Evolutionary conservation across 768 basidiomycete species (phyloP), one percentile per base, ranked within the genome.

Genomic region (Rhodotorula taiwanensis): DNA sequence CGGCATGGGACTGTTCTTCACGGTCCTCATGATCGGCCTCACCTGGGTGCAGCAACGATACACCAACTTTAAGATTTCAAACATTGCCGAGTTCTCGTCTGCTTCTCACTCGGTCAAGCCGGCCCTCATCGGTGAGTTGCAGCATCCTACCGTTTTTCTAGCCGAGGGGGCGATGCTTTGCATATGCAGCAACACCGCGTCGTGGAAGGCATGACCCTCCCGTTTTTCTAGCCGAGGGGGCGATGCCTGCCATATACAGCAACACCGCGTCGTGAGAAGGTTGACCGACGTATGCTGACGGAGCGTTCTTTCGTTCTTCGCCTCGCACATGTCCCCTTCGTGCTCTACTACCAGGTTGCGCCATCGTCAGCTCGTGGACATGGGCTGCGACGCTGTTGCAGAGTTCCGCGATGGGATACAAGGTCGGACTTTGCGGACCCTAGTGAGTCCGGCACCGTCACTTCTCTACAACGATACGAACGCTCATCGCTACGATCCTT

Each of bases 21-120:
- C 86, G 68, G 85, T 77, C 14, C 84, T 90, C 72, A 89, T 89
- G 88, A 20, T 89, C 31, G 73, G 80, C 52, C 72, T 94, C 66
- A 91, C 89, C 13, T 84, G 84, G 43, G 75, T 94, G 45, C 91
- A 94, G 77, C 78, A 84, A 50, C 83, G 89, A 43, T 94, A 93
- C 73, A 93, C 91, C 4, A 34, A 20, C n/a, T 51, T 31, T 43
- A 58, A 58, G 28, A 51, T 31, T 0, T 27, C 33, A 0, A 41
- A 80, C 63, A 83, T 88, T 2, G 88, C 93, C 74, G 77, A 79
- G 56, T 78, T 78, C 72, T 74, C 72, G 45, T 49, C 43, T 2
- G 72, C 72, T 1, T 58, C 54, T 2, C 80, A 88, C 36, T 85
- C 85, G 59, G 83, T 95, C 58, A 92, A 92, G 89, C 91, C 51